A percentile compares a stretch with the other conserved stretches of the same genome.
Evolutionary conservation across 108 stramenopile species (phyloP).

Genomic region (Skeletonema costatum): DNA sequence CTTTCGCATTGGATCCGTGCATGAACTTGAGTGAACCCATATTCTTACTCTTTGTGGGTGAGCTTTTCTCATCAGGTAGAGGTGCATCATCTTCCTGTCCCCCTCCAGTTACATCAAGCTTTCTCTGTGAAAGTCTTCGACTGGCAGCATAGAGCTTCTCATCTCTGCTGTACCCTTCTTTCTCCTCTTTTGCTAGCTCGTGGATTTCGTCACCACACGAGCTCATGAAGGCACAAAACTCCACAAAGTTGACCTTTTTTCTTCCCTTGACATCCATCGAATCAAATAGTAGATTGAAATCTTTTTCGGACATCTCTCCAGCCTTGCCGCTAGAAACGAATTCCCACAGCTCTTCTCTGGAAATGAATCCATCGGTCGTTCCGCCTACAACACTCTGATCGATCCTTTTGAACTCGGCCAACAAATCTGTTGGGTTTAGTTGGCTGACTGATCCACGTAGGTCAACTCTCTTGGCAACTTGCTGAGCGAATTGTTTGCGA

Average conservation of each 20-base stretch:
- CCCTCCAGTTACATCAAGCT: not conserved
- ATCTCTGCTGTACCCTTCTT: not conserved
- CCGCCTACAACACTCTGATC: not conserved
- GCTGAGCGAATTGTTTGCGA: not conserved
- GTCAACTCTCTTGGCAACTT: constrained; percentile 1
- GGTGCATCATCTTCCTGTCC: too few relatives aligned
- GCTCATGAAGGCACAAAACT: constrained; percentile 5
- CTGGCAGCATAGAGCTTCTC: not conserved
- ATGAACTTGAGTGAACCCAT: not conserved
- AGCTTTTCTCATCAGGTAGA: too few relatives aligned
- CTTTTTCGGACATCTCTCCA: constrained; percentile 10
- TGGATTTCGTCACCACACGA: not conserved
- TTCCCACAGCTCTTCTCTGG: constrained; percentile 6
- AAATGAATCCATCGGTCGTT: constrained; percentile 15
- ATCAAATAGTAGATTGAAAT: constrained; percentile 14
- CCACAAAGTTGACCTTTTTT: constrained; percentile 11
- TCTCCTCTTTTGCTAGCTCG: not conserved
- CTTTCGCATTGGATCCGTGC: too few relatives aligned
- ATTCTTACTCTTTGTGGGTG: not conserved
- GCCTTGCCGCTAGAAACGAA: constrained; percentile 8
- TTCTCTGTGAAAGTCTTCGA: not conserved
- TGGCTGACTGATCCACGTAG: not conserved
- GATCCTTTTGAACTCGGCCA: constrained; percentile 6
- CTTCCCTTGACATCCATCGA: not conserved
- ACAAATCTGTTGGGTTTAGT: not conserved